Conservation (phyloP, 2,329 filamentous ascomycete species). For the Botrytis deweyae region DNA sequence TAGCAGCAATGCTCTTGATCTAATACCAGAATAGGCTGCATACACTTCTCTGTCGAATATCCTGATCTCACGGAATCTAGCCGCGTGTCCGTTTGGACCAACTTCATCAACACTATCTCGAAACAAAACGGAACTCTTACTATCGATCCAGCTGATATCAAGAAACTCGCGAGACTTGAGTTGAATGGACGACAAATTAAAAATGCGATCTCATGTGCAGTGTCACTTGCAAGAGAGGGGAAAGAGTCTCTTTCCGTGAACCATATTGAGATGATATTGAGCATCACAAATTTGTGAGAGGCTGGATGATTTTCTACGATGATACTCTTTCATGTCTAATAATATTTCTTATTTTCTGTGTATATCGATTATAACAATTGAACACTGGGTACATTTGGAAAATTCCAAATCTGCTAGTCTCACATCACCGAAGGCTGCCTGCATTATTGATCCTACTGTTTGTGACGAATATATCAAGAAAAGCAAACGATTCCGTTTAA, state of each 20-base stretch:
- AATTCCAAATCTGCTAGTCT: too few species aligned
- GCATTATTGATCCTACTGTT: too few species aligned
- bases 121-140: neutral
- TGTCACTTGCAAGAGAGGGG: conserved; percentile 12
- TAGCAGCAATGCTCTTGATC: neutral
- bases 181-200: conserved; percentile 21
- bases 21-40: neutral
- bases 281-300: neutral
- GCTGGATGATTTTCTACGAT: neutral
- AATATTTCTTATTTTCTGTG: too few species aligned
- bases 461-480: too few species aligned
- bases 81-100: neutral
- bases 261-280: conserved; percentile 18
- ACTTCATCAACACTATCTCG: conserved; percentile 4
- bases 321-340: too few species aligned
- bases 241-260: neutral
- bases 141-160: neutral
- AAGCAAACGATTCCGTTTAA: too few species aligned
- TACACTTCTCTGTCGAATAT: conserved; percentile 17
- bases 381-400: too few species aligned
- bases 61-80: conserved; percentile 9
- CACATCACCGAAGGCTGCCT: too few species aligned
- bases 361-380: too few species aligned
- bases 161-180: conserved; percentile 7
- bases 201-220: conserved; percentile 10